Evolutionary conservation across 2,329 filamentous ascomycete species (phyloP), one percentile per base, ranked within the genome.

Genomic region (Colletotrichum sp.): DNA sequence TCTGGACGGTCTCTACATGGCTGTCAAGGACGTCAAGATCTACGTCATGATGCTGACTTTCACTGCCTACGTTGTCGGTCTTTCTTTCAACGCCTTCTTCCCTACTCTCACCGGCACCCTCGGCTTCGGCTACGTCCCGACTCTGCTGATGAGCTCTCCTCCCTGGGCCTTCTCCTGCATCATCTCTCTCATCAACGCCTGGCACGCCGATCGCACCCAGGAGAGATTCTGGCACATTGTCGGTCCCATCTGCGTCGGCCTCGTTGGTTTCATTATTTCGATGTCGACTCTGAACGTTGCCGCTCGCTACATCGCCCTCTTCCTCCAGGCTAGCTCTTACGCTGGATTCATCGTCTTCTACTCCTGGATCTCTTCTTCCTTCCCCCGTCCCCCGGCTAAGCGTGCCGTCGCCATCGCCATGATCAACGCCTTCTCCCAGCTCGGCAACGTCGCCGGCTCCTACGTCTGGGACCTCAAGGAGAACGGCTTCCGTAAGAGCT

Each of bases 31-130:
- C 76, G 18, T 84, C 77, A 93, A 92, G 84, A 90, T 92, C 76
- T 93, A 92, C 79, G 79, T 93, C 75, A 90, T 93, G 89, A 92
- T 92, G 87, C 71, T 92, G 8, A 90, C 90, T 2, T 89, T 92
- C 73, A 90, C 89, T 4, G 89, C 90, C 5, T 92, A 92, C 76
- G 90, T 92, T 9, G 86, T 92, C 7, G 90, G 91, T 4, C 81
- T 87, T 52, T 89, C 89, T 0, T 91, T 91, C 81, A 91, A 91
- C 77, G 89, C 89, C 55, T 92, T 91, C 81, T 91, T 91, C 81
- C 88, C 89, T 0, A 87, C 87, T 0, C 83, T 91, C 32, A 90
- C 90, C 0, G 82, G 82, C 21, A 90, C 90, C 0, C 85, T 91
- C 8, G 89, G 89, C 28, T 91, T 90, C 77, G 80, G 72, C 43